Percentiles rank a stretch among this genome's conserved stretches.
Conservation (phyloP, 345 rosid species). For the Lumnitzera littorea region DNA sequence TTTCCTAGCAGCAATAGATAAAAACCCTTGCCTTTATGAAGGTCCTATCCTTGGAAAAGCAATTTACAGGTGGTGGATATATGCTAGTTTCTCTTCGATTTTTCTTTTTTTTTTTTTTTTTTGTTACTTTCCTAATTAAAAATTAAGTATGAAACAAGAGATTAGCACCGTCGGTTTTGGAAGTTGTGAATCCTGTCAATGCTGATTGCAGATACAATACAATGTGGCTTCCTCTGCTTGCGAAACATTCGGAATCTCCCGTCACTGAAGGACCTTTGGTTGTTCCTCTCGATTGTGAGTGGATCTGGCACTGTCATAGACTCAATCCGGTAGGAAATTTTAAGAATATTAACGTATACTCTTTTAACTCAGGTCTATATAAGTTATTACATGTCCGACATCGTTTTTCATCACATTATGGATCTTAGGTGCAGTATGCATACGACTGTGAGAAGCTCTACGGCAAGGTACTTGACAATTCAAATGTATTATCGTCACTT, state of each 20-base stretch:
- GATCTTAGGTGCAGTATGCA: slow-evolving; percentile 57
- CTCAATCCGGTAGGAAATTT: slow-evolving; percentile 77
- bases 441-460: slow-evolving; percentile 69
- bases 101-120: too few species aligned
- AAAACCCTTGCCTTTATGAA: too few species aligned
- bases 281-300: slow-evolving; percentile 95
- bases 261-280: slow-evolving; percentile 54
- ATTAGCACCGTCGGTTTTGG: neutral
- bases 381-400: too few species aligned
- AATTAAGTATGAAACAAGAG: neutral
- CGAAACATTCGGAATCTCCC: slow-evolving; percentile 38
- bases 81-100: too few species aligned
- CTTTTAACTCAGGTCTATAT: too few species aligned
- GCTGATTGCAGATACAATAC: slow-evolving; percentile 65
- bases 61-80: too few species aligned
- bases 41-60: too few species aligned
- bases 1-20: too few species aligned
- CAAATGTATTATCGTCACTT: slow-evolving; percentile 56
- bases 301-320: slow-evolving; percentile 99
- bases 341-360: neutral
- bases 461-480: slow-evolving; percentile 57
- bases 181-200: neutral
- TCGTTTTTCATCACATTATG: too few species aligned
- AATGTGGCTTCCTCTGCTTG: slow-evolving; percentile 93
- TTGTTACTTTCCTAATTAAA: neutral